phyloP scores from a whole-genome alignment of 176 grass and related monocot genomes.

The Rhynchospora breviuscula region DNA sequence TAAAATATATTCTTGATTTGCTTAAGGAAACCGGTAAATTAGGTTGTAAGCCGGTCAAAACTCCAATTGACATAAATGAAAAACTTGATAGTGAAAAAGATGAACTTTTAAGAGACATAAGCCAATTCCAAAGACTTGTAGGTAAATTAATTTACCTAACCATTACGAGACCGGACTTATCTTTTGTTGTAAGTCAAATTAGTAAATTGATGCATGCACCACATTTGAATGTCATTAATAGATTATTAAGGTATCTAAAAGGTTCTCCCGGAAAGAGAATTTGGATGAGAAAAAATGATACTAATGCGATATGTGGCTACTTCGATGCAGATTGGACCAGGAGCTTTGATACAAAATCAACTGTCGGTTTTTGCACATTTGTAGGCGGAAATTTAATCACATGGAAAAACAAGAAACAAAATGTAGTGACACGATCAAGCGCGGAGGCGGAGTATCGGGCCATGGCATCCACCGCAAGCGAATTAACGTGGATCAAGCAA shows the following conservation, averaged over 20 bases:
- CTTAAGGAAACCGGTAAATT: neutral
- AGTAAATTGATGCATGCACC: neutral
- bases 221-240: neutral
- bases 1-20: neutral
- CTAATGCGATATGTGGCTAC: neutral
- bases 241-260: neutral
- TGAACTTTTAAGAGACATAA: neutral
- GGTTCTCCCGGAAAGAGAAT: neutral
- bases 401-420: too few relatives aligned
- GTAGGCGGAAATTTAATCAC: neutral
- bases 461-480: too few relatives aligned
- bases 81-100: neutral
- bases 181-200: neutral
- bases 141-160: neutral
- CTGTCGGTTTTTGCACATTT: neutral
- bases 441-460: too few relatives aligned
- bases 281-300: neutral
- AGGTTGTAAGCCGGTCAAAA: neutral
- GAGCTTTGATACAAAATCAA: neutral
- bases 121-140: neutral
- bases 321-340: neutral
- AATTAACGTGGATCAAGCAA: too few relatives aligned
- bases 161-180: neutral
- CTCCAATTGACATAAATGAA: constrained; percentile 12
- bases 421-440: too few relatives aligned